Base-by-base conservation (phyloP, 306 rosid genomes). In the Prunus kanzakura region DNA sequence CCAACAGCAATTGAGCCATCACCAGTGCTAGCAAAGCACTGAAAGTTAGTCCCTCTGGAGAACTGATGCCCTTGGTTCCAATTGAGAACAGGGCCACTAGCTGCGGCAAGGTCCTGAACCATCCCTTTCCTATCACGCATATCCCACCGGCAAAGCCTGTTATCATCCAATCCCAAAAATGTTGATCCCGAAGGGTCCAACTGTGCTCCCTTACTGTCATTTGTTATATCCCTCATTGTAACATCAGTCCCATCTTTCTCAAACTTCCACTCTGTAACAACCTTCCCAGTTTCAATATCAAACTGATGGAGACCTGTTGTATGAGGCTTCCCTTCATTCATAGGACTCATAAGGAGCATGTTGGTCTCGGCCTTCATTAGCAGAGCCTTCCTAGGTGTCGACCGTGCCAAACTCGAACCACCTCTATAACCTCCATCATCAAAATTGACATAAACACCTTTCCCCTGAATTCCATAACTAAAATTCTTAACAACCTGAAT, bases 301-400 rank as follows among this genome's bases (percentile, higher is more conserved):
- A 96, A 89, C 83, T 96, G 99, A 55, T 96, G 99, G 32, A 92
- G 88, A 78, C 96, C 97, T 0, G 79, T 86, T 0, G 97, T 76
- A 47, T 93, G 99, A 81, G 90, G 93, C 83, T 82, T 96, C 50
- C 89, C 88, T 22, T 73, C 89, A 20, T 79, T 86, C 76, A 82
- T n/a, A 1, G 99, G 99, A 87, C 97, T 96, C 99, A 96, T 92
- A 60, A 96, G 86, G 47, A 96, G 98, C 99, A 96, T 96, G 80
- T 87, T 96, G 0, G 98, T 96, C 81, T 96, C 99, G 0, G 98
- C 98, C 83, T 62, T 93, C 98, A 96, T 96, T 0, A 91, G 89
- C 80, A 96, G 88, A 27, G 99, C 93, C 80, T 89, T 96, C 74
- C 89, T 91, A 0, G 99, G 99, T 0, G 99, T 91, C 1, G 84